Base-by-base conservation (phyloP, 1,284 basidiomycete genomes). In the Sporisorium exsertum region DNA sequence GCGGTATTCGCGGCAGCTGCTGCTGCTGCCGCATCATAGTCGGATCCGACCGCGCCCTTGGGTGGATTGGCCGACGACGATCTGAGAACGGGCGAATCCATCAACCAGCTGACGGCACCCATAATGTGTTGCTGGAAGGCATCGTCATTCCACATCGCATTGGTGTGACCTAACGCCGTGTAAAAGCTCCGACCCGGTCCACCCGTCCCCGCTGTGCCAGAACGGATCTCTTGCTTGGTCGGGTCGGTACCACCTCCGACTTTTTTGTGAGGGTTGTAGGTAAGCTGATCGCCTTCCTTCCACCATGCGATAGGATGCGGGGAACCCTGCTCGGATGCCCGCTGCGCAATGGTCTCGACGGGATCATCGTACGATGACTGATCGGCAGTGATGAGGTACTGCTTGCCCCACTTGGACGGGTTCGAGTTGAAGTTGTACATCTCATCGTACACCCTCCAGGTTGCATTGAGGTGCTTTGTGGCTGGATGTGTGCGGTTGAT, bases 291-390 rank as follows among this genome's bases (percentile, higher is more conserved):
- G 47, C 79, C 80, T 50, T 82, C 79, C 56, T 71, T 74, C 67
- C 72, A 82, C 80, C 80, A 82, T 6, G 79, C 79, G 20, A 82
- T 75, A n/a, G 80, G 79, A 52, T 82, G 80, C 5, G 68, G 67
- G 5, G 52, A 55, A 26, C 80, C 80, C 50, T 81, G 73, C 29
- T 68, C 55, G 8, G 40, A 43, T 15, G 66, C 67, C 5, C 75
- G 66, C 33, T 81, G 60, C 15, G 26, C 46, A 18, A 40, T 47
- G 4, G 75, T 55, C 53, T 72, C 60, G 22, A 78, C 79, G 5
- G 68, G 66, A 32, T 80, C 77, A 1, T 56, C 9, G 59, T 79
- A 81, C 32, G 74, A 69, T 13, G 37, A 50, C 13, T 79, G 58
- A 47, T 81, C 69, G 33, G 70, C 79, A 12, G 79, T 73, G 42